Base-by-base conservation (phyloP, 208 protist genomes). In the Crithidia mellificae region DNA sequence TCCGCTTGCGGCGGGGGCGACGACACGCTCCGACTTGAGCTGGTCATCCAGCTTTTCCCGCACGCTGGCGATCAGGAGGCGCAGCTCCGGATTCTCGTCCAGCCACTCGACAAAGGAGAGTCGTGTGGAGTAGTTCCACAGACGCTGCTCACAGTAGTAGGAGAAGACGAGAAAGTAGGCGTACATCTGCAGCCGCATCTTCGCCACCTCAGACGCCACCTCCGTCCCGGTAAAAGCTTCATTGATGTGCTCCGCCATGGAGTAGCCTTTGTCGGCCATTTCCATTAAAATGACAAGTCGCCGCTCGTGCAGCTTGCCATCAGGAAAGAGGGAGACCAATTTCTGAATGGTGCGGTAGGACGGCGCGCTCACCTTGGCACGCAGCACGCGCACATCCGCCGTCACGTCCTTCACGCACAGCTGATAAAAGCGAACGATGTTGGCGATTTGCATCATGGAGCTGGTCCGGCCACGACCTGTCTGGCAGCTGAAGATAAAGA, bases 351-450 rank as follows among this genome's bases (percentile, higher is more conserved):
- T 95, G 43, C 85, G 83, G 67, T 91, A 95, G 15, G 78, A 72
- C 38, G 84, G 79, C 32, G 52, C 76, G 24, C 63, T 78, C 19
- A 63, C 69, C 32, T 76, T 80, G 36, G 78, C 78, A 12, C 79
- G 77, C 66, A 95, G 72, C 68, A 95, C 69, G 15, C 79, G 77
- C 38, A 88, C 68, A 80, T 95, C 87, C 2, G 78, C 72, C 22
- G 77, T 63, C 24, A 88, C 83, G 61, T 95, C 90, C 62, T 89
- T 85, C 29, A 76, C 72, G 68, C 84, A 93, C 24, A 85, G 38
- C 72, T 93, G 90, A 63, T 95, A 95, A 63, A 95, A 95, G 55
- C 90, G 90, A 12, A 95, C 87, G 66, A 95, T 93, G 78, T 79
- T 91, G 30, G 87, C 85, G 43, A 93, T 88, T 62, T 85, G 73